Conservation (phyloP, 352 stramenopile genomes). For the Halophytophthora batemanensis region DNA sequence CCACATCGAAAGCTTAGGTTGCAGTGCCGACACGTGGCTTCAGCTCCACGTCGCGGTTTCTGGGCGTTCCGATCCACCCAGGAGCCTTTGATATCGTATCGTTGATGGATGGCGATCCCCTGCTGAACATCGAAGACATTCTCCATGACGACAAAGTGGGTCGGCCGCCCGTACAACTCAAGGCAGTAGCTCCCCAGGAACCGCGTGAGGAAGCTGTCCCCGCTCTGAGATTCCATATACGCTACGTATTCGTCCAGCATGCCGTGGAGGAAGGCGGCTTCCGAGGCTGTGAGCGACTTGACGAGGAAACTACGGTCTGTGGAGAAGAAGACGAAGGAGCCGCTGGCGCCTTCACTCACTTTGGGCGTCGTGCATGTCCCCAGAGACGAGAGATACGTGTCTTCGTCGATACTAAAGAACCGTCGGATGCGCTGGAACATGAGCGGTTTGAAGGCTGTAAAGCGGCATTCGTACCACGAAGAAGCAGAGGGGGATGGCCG, state of each 20-base stretch:
- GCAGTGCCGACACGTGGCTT: conserved; percentile 67
- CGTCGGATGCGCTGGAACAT: conserved; percentile 51
- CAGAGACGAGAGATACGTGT: conserved; percentile 52
- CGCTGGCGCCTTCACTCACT: conserved; percentile 74
- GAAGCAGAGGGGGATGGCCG: conserved; percentile 31
- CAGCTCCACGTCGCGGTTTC: conserved; percentile 50
- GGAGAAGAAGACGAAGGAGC: conserved; percentile 85
- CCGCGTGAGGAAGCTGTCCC: conserved; percentile 66
- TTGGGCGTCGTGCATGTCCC: conserved; percentile 67
- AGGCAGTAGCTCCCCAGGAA: conserved; percentile 86
- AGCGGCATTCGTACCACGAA: conserved; percentile 50
- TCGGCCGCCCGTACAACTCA: conserved; percentile 63
- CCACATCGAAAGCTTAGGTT: conserved; percentile 67
- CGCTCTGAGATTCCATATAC: conserved; percentile 52
- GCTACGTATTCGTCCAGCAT: conserved; percentile 66
- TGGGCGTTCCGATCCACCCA: conserved; percentile 79
- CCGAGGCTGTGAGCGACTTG: conserved; percentile 63
- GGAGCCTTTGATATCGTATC: conserved; percentile 88
- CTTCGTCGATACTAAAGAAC: conserved; percentile 56
- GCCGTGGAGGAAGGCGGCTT: conserved; percentile 59
- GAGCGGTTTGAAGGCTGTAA: conserved; percentile 54
- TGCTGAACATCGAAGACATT: conserved; percentile 86
- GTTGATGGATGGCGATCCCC: conserved; percentile 70
- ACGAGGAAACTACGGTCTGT: conserved; percentile 75
- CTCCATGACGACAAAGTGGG: conserved; percentile 87